Base-by-base conservation (phyloP, 2,329 filamentous ascomycete genomes). In the Botrytis squamosa region DNA sequence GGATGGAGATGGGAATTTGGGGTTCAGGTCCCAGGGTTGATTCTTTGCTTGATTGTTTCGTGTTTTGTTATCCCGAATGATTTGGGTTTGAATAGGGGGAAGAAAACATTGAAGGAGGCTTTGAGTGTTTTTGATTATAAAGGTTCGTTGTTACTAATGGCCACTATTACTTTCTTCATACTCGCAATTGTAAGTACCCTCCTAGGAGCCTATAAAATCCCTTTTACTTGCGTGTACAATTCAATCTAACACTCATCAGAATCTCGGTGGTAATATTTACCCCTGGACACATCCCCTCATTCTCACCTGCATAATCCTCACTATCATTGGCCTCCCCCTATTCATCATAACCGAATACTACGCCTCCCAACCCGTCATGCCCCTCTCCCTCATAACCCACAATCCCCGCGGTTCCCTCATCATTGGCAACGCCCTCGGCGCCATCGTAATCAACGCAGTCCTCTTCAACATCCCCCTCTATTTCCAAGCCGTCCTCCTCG, bases 1-100 rank as follows among this genome's bases (percentile, higher is more conserved):
- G 92, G 92, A 44, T 94, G 92, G 92, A 85, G 92, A 60, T 92
- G 90, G 89, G 90, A 91, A 73, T 93, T 91, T 79, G 88, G 88
- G 71, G 81, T 91, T 12, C 89, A 91, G 81, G 83, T 91, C 5
- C 85, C 88, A 4, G 83, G 84, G 0, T 78, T 90, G 44, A 40
- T 86, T 0, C 66, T 87, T 2, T 86, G 85, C 75, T 81, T 88
- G 63, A 76, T 80, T 14, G 79, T 88, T n/a, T 83, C 86, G 2
- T 79, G 80, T 66, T 72, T 86, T 12, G 84, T 84, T 10, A 85
- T 90, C 36, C 89, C 89, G 0, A 77, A 78, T 12, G 84, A 87
- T 40, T 81, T 90, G n/a, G 88, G 88, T 38, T 78, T 88, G 25
- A 79, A 84, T 55, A 83, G 83, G 71, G 79, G 83, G 33, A 84